phyloP scores from a whole-genome alignment of 176 grass and related monocot species.

The Canna indica region DNA sequence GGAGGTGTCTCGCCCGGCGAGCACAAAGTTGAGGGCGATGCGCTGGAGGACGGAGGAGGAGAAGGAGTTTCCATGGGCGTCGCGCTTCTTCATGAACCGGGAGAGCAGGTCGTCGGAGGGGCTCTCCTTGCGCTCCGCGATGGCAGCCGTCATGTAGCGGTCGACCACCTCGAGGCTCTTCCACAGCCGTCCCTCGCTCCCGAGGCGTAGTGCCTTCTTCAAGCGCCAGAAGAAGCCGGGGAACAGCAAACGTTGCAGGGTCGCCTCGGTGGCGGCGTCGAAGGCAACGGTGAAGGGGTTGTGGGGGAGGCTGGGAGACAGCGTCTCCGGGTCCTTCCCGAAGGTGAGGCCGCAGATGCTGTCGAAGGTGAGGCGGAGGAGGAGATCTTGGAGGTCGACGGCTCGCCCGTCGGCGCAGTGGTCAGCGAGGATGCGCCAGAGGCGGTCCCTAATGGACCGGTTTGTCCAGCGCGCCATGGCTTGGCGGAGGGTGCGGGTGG shows the following conservation, averaged over 20 bases:
- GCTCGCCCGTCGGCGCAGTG: constrained; percentile 28
- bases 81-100: constrained; percentile 81
- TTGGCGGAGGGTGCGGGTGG: constrained; percentile 75
- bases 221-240: constrained; percentile 72
- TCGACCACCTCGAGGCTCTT: constrained; percentile 74
- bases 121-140: constrained; percentile 49
- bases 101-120: constrained; percentile 87
- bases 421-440: constrained; percentile 65
- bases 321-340: constrained; percentile 82
- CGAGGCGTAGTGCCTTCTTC: constrained; percentile 74
- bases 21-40: constrained; percentile 40
- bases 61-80: constrained; percentile 54
- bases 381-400: constrained; percentile 86
- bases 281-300: constrained; percentile 80
- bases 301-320: constrained; percentile 45
- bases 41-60: constrained; percentile 74
- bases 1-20: background rate
- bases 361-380: constrained; percentile 85
- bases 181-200: constrained; percentile 59
- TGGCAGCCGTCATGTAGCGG: constrained; percentile 63
- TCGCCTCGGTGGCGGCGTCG: constrained; percentile 73
- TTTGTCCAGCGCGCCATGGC: constrained; percentile 88
- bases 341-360: constrained; percentile 97
- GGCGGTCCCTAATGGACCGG: constrained; percentile 65
- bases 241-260: constrained; percentile 72